phyloP scores from a whole-genome alignment of 139 green algal genomes.

The Nannochloris sp. region DNA sequence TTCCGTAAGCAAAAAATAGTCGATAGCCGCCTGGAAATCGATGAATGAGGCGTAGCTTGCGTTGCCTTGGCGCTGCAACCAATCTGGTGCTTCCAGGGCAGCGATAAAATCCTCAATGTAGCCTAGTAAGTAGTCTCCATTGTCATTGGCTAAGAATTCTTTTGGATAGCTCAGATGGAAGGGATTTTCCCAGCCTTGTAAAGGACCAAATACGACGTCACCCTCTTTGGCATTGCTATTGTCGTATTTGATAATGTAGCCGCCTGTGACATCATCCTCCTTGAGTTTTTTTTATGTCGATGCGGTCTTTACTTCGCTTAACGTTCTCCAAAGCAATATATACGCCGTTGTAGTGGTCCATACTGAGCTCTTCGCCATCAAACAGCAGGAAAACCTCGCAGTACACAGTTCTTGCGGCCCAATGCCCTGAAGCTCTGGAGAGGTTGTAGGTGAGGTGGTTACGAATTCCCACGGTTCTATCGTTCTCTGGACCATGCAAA shows the following conservation, averaged over 20 bases:
- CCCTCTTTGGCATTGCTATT: constrained; percentile 47
- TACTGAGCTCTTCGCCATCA: neutral
- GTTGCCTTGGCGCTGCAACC: too few species aligned
- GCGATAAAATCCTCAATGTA: constrained; percentile 17
- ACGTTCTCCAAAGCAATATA: constrained; percentile 23
- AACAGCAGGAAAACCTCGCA: constrained; percentile 35
- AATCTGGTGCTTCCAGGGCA: constrained; percentile 8
- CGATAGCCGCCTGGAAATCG: constrained; percentile 27
- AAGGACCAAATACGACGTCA: constrained; percentile 19
- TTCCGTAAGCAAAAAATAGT: constrained; percentile 45
- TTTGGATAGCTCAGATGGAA: constrained; percentile 11
- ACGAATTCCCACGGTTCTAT: constrained; percentile 33
- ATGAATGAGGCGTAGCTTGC: constrained; percentile 25
- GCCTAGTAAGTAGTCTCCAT: neutral
- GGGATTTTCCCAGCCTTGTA: constrained; percentile 9
- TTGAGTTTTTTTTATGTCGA: constrained; percentile 13
- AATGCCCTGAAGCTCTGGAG: constrained; percentile 20
- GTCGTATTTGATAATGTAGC: constrained; percentile 43
- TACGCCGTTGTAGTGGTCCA: constrained; percentile 23
- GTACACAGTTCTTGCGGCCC: constrained; percentile 34
- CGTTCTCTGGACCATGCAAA: constrained; percentile 42
- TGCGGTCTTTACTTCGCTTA: constrained; percentile 1
- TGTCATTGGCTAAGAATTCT: neutral
- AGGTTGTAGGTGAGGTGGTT: constrained; percentile 41
- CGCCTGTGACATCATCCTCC: constrained; percentile 17